Evolutionary conservation across 345 rosid genomes (phyloP).

Genomic region (Lepidium africanum): DNA sequence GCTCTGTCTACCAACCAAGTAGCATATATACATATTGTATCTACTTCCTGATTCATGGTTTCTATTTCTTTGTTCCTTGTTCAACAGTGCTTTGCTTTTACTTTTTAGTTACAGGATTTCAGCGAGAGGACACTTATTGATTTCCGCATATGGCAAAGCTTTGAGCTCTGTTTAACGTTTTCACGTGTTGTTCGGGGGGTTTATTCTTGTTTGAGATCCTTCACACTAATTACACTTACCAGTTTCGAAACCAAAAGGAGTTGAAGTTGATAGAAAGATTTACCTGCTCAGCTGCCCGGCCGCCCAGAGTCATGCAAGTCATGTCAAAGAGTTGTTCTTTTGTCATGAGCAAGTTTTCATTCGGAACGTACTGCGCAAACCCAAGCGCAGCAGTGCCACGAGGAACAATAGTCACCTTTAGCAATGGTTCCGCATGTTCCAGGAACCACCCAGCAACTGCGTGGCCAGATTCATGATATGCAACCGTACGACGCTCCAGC

Average conservation of each 20-base stretch:
- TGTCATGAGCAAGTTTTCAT: conserved; percentile 91
- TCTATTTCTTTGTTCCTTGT: background rate
- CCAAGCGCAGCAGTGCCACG: conserved; percentile 97
- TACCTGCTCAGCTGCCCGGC: conserved; percentile 97
- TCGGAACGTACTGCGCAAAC: conserved; percentile 94
- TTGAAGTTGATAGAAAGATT: background rate
- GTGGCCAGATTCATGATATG: conserved; percentile 95
- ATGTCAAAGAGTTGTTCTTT: conserved; percentile 95
- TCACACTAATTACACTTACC: background rate
- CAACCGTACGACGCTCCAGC: conserved; percentile 82
- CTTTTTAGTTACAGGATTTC: background rate
- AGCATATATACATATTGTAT: background rate
- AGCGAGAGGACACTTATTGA: background rate
- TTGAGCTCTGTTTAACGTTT: background rate
- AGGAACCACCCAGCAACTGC: conserved; percentile 95
- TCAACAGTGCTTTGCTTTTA: background rate
- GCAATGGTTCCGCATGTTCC: conserved; percentile 90
- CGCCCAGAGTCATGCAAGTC: conserved; percentile 98
- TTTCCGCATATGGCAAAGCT: background rate
- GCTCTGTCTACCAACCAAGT: background rate
- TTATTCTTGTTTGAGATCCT: background rate
- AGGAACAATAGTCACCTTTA: conserved; percentile 94
- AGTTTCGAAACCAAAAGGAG: background rate
- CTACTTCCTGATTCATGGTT: background rate
- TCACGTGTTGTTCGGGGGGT: background rate